Conservation (phyloP, 2,329 filamentous ascomycete species). For the Pestalotiopsis sp. region DNA sequence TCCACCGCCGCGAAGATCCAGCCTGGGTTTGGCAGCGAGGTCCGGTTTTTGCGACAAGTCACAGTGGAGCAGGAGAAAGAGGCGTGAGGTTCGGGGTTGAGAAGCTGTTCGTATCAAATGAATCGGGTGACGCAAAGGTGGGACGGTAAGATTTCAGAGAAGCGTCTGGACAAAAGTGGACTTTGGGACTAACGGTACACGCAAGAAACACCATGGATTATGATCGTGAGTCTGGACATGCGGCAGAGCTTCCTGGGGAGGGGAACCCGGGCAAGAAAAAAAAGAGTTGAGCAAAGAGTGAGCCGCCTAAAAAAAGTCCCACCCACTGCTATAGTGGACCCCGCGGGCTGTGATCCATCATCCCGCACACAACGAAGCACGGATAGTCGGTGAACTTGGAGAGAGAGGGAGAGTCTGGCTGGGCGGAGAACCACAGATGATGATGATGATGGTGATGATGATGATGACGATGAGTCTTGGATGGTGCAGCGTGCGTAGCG, state of each 20-base stretch:
- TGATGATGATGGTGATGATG: neutral
- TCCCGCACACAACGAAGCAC: neutral
- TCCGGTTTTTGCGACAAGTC: slow-evolving; percentile 9
- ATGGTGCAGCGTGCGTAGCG: too few relatives aligned
- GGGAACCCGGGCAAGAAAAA: neutral
- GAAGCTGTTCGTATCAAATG: slow-evolving; percentile 1
- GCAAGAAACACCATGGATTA: slow-evolving; percentile 11
- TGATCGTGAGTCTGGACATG: slow-evolving; percentile 8
- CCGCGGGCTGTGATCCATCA: neutral
- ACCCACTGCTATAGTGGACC: neutral
- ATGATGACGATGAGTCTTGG: neutral
- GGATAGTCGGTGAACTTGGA: neutral
- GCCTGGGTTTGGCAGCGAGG: slow-evolving; percentile 2
- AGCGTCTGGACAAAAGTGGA: neutral
- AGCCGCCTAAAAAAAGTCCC: neutral
- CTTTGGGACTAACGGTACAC: neutral
- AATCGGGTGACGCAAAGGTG: slow-evolving; percentile 5
- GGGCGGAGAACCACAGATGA: neutral
- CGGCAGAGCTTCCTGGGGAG: neutral
- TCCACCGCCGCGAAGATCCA: slow-evolving; percentile 7
- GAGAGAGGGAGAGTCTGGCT: neutral
- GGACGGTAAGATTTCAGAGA: slow-evolving; percentile 13
- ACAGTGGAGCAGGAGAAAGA: neutral
- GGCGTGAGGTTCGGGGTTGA: neutral
- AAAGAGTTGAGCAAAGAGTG: neutral